Evolutionary conservation across 257 asterid genomes (phyloP), one percentile per base, ranked within the genome.

Genomic region (Ilex asprella): DNA sequence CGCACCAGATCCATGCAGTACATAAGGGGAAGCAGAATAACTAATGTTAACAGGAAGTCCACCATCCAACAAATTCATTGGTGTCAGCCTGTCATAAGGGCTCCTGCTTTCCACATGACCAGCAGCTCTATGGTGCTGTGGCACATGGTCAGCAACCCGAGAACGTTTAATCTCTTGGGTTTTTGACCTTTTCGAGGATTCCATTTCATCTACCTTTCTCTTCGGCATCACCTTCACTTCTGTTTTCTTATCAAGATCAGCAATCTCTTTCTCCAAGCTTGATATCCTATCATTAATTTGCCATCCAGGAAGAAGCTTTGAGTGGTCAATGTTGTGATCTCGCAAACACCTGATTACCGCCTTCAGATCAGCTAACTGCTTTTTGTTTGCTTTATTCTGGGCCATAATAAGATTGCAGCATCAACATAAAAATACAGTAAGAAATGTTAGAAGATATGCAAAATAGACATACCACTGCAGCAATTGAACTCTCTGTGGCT

Each of bases 301-400:
- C 95, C 97, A 91, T 49, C 86, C 95, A 0, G 97, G 78, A 66
- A 91, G 79, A 60, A 84, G 70, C 70, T 80, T 70, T 32, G 84
- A 56, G 9, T 79, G 75, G 66, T 91, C 93, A 61, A 89, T 68
- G 5, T 63, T 75, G 67, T 91, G 95, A 66, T 81, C 69, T 74
- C 64, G 83, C 75, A 85, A 69, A 70, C 93, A 84, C 72, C 70
- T 70, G 61, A 69, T 55, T 39, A 88, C 68, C n/a, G 95, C 79
- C 74, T 54, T 82, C 60, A 88, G 70, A 39, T 78, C 71, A 58
- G 69, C 56, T 67, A 91, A 67, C 21, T 81, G 84, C 67, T 73
- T 84, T 86, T 60, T 84, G 58, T 88, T 91, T 63, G 85, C 80
- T 57, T 84, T 88, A 54, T 73, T 72, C 97, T 88, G 87, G 27